A percentile compares a stretch with the other conserved stretches of the same genome.
Conservation (phyloP, 768 basidiomycete species). For the Kwoniella bestiolae region DNA sequence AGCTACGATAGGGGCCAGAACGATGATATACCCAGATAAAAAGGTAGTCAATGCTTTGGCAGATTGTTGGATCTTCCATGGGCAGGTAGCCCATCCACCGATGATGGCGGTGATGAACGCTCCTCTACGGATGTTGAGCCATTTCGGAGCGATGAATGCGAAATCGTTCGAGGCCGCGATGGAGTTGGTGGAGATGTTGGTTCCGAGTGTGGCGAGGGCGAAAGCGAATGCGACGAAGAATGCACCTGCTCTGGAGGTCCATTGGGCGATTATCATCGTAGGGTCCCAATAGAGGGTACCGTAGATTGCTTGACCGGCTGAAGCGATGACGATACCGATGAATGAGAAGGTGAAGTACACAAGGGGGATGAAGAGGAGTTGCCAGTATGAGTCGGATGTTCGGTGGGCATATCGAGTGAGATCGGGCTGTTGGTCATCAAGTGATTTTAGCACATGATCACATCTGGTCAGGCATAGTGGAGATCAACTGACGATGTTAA, state of each 20-base stretch:
- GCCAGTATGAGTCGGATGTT: conserved; percentile 62
- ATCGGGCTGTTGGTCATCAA: conserved; percentile 62
- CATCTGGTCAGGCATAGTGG: neutral
- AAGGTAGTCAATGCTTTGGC: conserved; percentile 45
- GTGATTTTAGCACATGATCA: neutral
- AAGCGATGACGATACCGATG: conserved; percentile 78
- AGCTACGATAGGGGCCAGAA: conserved; percentile 82
- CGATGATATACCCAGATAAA: conserved; percentile 72
- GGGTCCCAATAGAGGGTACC: conserved; percentile 74
- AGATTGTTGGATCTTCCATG: conserved; percentile 78
- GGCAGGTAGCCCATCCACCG: conserved; percentile 82
- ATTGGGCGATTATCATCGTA: conserved; percentile 68
- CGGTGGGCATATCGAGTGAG: conserved; percentile 79
- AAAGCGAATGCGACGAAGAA: conserved; percentile 83
- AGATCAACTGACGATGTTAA: conserved; percentile 62
- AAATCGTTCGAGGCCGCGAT: conserved; percentile 81
- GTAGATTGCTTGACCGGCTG: conserved; percentile 73
- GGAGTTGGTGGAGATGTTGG: conserved; percentile 76
- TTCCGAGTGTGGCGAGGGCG: conserved; percentile 70
- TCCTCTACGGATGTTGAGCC: conserved; percentile 79
- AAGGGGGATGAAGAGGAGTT: conserved; percentile 74
- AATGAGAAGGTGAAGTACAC: conserved; percentile 78
- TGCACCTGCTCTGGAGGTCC: conserved; percentile 82
- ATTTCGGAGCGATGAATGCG: conserved; percentile 74
- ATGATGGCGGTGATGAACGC: conserved; percentile 72